Percentiles rank a stretch among this genome's conserved stretches.
These are phyloP conservation scores for Ophiostoma tasmaniense DNA, from an alignment of 2,329 filamentous ascomycete species.

Conservation along the genomic window DNA sequence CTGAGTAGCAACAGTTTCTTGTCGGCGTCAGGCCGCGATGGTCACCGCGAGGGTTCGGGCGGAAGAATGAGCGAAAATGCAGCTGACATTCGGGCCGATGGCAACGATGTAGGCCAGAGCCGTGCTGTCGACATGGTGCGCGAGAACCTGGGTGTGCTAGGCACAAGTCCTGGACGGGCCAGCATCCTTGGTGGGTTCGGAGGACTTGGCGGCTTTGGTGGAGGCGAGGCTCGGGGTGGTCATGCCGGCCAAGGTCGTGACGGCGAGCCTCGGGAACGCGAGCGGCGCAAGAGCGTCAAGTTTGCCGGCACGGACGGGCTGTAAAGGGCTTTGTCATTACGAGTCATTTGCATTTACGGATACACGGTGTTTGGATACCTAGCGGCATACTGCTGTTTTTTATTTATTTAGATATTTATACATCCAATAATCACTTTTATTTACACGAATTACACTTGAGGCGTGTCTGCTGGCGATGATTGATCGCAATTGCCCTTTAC, in stretches of 20 bases:
- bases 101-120: conserved; percentile 49
- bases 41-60: conserved; percentile 13
- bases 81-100: conserved; percentile 37
- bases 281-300: conserved; percentile 57
- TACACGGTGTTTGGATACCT: not conserved
- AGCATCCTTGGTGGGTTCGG: conserved; percentile 5
- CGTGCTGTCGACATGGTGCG: conserved; percentile 52
- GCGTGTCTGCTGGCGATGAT: not conserved
- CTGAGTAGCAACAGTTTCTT: conserved; percentile 6
- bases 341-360: not conserved
- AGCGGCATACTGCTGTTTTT: not conserved
- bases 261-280: conserved; percentile 33
- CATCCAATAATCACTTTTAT: not conserved
- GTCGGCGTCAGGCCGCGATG: not conserved
- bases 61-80: conserved; percentile 16
- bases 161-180: conserved; percentile 12
- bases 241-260: not conserved
- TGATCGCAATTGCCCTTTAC: not conserved
- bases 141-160: conserved; percentile 35
- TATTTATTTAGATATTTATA: not conserved
- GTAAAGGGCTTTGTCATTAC: not conserved
- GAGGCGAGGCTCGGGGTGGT: not conserved
- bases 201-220: not conserved
- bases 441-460: not conserved
- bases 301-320: conserved; percentile 39